Conservation (phyloP, 345 rosid species). For the Rhodamnia argentea region DNA sequence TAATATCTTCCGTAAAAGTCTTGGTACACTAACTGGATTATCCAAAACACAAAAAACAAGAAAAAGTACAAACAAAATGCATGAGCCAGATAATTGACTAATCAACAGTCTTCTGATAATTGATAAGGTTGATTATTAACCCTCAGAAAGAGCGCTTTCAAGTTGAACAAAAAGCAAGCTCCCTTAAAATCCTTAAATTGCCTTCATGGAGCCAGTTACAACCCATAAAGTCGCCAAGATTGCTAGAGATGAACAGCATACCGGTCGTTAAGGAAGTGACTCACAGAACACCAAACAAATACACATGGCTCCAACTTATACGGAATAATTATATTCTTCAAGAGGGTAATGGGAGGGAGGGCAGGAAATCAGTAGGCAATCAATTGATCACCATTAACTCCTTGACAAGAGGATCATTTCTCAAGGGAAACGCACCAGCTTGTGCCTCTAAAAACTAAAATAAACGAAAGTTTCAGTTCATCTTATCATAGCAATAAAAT, state of each 20-base stretch:
- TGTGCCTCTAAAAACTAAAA: background rate
- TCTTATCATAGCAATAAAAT: background rate
- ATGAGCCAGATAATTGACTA: background rate
- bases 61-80: background rate
- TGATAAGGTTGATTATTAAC: background rate
- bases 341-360: background rate
- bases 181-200: background rate
- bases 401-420: background rate
- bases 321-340: background rate
- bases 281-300: background rate
- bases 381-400: background rate
- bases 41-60: background rate
- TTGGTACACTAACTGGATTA: background rate
- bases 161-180: background rate
- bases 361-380: background rate
- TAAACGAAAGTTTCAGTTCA: background rate
- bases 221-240: background rate
- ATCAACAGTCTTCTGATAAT: background rate
- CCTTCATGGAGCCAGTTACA: background rate
- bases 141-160: background rate
- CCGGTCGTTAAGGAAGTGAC: background rate
- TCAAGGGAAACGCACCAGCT: background rate
- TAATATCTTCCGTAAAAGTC: background rate
- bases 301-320: background rate
- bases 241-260: background rate